Conservation (phyloP, 306 rosid genomes). For the Oxytropis ochrocephala region DNA sequence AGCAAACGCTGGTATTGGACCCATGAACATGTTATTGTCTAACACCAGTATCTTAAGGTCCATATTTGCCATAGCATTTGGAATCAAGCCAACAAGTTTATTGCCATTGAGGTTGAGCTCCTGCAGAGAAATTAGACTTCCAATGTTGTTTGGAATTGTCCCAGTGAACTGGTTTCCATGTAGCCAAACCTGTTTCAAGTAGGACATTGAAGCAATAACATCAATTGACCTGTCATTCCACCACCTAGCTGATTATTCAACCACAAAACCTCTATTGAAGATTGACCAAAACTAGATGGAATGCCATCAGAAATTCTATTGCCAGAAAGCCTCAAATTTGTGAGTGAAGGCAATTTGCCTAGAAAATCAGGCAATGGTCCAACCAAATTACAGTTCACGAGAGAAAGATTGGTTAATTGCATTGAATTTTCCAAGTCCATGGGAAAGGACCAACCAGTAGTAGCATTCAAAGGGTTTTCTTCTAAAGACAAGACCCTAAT, state of each 20-base stretch:
- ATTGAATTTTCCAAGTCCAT: constrained; percentile 40
- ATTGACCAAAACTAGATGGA: constrained; percentile 46
- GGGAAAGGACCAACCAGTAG: constrained; percentile 68
- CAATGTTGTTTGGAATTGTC: constrained; percentile 54
- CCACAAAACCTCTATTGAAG: constrained; percentile 64
- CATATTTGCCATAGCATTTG: constrained; percentile 49
- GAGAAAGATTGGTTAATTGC: constrained; percentile 54
- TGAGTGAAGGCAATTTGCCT: constrained; percentile 49
- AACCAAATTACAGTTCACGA: constrained; percentile 47
- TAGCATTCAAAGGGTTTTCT: constrained; percentile 47
- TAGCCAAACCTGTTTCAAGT: constrained; percentile 56
- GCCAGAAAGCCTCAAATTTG: constrained; percentile 45
- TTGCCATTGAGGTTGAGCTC: constrained; percentile 69
- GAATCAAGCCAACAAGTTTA: constrained; percentile 58
- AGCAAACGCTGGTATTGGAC: constrained; percentile 59
- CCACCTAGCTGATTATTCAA: constrained; percentile 55
- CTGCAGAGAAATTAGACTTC: constrained; percentile 43
- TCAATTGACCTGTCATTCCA: constrained; percentile 59
- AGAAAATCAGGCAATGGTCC: constrained; percentile 66
- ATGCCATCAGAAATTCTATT: constrained; percentile 48
- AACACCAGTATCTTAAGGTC: constrained; percentile 49
- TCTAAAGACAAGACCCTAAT: constrained; percentile 51
- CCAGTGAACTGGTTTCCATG: constrained; percentile 73
- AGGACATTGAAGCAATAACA: constrained; percentile 55
- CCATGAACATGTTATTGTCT: constrained; percentile 59